Conservation (phyloP, 495 filamentous ascomycete species). For the Xylaria telfairii region DNA sequence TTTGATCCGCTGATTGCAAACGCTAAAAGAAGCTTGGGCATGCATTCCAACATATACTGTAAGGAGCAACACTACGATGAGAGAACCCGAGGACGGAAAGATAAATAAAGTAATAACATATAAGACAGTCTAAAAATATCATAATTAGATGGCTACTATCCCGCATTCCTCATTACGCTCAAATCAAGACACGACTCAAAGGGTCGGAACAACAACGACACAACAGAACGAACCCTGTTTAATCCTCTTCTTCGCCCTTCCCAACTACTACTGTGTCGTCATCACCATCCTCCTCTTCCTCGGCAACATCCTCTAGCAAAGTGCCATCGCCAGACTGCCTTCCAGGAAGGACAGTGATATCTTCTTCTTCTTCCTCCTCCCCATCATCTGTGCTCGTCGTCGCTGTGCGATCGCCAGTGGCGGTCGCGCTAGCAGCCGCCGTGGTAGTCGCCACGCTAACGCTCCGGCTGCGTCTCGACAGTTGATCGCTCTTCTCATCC, state of each 20-base stretch:
- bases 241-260: conserved; percentile 9
- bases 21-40: too few species aligned
- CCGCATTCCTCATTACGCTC: background rate
- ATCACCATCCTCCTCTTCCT: conserved; percentile 23
- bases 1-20: too few species aligned
- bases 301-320: conserved; percentile 19
- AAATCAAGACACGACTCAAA: background rate
- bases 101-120: too few species aligned
- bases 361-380: background rate
- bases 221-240: background rate
- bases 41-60: too few species aligned
- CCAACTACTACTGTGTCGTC: conserved; percentile 1
- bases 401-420: conserved; percentile 2
- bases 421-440: background rate
- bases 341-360: background rate
- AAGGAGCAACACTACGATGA: too few species aligned
- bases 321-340: conserved; percentile 8
- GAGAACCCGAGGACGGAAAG: too few species aligned
- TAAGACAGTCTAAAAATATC: too few species aligned
- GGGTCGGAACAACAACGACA: background rate
- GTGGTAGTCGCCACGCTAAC: conserved; percentile 33
- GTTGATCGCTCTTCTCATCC: conserved; percentile 43
- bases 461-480: conserved; percentile 44
- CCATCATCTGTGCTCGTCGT: conserved; percentile 1
- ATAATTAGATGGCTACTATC: too few species aligned